Evolutionary conservation across 345 rosid genomes (phyloP).

Genomic region (Balakata baccata): DNA sequence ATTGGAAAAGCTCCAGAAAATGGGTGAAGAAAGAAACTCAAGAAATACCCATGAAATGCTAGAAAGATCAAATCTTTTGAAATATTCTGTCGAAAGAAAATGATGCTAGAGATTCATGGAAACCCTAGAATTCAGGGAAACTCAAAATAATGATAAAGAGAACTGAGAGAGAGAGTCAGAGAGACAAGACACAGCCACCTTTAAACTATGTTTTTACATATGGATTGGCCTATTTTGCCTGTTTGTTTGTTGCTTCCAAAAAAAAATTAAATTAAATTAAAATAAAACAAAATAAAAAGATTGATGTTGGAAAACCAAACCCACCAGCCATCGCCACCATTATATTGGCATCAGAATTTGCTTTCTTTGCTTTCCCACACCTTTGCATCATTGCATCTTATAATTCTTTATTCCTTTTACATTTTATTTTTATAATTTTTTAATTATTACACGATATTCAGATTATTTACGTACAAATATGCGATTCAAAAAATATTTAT

Average conservation of each 20-base stretch:
- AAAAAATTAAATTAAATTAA: no score
- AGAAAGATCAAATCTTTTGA: conserved; percentile 5
- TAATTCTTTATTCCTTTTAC: conserved; percentile 2
- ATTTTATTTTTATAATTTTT: no score
- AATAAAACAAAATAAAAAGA: no score
- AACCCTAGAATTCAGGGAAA: conserved; percentile 41
- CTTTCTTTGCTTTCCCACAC: conserved; percentile 10
- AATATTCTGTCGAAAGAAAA: not conserved
- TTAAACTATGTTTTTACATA: conserved; percentile 9
- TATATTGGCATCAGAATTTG: not conserved
- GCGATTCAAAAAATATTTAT: not conserved
- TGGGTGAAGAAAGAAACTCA: conserved; percentile 32
- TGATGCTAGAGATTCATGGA: conserved; percentile 31
- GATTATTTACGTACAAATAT: no score
- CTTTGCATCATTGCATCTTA: conserved; percentile 9
- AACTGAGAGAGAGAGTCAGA: not conserved
- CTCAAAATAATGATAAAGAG: conserved; percentile 12
- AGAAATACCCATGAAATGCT: conserved; percentile 25
- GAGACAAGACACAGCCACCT: conserved; percentile 22
- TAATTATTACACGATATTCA: no score
- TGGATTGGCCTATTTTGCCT: conserved; percentile 16
- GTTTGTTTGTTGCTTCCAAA: no score
- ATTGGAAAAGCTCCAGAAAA: conserved; percentile 29
- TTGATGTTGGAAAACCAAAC: conserved; percentile 23
- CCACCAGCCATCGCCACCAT: conserved; percentile 10